A percentile compares a stretch with the other conserved stretches of the same genome.
These are phyloP conservation scores for Lichtheimia ramosa DNA, from an alignment of 371 early-diverging fungal species.

Conservation along the genomic window DNA sequence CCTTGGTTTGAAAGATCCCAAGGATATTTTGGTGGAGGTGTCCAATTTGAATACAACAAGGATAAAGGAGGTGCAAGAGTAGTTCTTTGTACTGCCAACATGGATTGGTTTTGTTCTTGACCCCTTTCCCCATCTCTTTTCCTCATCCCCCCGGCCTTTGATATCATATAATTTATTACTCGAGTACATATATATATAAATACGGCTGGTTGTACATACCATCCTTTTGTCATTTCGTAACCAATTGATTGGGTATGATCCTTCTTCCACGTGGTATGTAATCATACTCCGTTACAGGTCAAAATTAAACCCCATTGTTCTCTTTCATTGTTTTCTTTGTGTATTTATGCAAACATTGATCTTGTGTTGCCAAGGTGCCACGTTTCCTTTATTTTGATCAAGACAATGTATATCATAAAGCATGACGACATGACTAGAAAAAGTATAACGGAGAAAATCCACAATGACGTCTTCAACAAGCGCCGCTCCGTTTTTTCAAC, in stretches of 20 bases:
- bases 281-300: no score
- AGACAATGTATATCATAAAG: no score
- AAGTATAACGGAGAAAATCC: no score
- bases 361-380: no score
- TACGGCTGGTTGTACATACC: background rate
- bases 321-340: no score
- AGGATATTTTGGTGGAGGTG: slow-evolving; percentile 10
- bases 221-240: background rate
- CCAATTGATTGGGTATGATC: background rate
- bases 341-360: no score
- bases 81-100: slow-evolving; percentile 1
- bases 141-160: background rate
- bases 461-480: no score
- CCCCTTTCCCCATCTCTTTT: background rate
- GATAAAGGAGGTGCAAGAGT: background rate
- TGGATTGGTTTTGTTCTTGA: slow-evolving; percentile 13
- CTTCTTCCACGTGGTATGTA: slow-evolving; percentile 4
- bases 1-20: slow-evolving; percentile 3
- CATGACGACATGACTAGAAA: no score
- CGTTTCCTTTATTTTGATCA: no score
- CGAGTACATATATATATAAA: background rate
- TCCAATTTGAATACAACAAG: background rate
- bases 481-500: no score
- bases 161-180: background rate
- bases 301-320: no score